Percentiles rank a stretch among this genome's conserved stretches.
phyloP scores from a whole-genome alignment of 305 asterid species.

The Rubia peregrina region DNA sequence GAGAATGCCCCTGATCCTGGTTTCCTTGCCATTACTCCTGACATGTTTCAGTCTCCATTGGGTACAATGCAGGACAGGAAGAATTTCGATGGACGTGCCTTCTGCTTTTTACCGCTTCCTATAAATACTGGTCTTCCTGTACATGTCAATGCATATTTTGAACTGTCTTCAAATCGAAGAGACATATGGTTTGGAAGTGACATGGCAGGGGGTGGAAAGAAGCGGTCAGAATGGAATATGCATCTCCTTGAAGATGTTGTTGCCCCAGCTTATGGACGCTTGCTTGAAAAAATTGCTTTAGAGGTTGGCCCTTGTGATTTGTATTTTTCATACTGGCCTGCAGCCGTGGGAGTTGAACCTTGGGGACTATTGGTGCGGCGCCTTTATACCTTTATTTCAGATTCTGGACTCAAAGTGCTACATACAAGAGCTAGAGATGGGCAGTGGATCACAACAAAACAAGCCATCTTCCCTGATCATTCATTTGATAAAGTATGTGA shows the following conservation, averaged over 20 bases:
- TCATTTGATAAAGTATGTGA: constrained; percentile 63
- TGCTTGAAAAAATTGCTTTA: constrained; percentile 71
- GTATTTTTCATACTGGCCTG: constrained; percentile 87
- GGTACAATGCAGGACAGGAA: constrained; percentile 31
- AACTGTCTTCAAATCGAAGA: constrained; percentile 92
- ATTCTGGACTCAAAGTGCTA: constrained; percentile 60
- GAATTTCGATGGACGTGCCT: constrained; percentile 87
- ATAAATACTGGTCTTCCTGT: constrained; percentile 84
- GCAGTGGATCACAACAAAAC: constrained; percentile 93
- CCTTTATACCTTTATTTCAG: constrained; percentile 67
- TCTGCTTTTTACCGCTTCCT: constrained; percentile 95
- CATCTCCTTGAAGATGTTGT: constrained; percentile 85
- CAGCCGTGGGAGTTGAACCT: constrained; percentile 62
- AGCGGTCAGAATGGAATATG: constrained; percentile 94
- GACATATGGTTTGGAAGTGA: constrained; percentile 99
- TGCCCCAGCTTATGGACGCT: constrained; percentile 93
- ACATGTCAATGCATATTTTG: constrained; percentile 92
- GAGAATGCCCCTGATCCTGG: constrained; percentile 28
- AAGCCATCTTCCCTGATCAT: constrained; percentile 89
- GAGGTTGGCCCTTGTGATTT: constrained; percentile 78
- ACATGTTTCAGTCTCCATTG: constrained; percentile 35
- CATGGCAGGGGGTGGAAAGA: constrained; percentile 98
- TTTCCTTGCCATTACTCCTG: constrained; percentile 38
- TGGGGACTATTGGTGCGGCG: constrained; percentile 80
- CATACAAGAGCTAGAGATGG: constrained; percentile 87